Conservation (phyloP, 805 yeast species). For the Candida endomychidarum region DNA sequence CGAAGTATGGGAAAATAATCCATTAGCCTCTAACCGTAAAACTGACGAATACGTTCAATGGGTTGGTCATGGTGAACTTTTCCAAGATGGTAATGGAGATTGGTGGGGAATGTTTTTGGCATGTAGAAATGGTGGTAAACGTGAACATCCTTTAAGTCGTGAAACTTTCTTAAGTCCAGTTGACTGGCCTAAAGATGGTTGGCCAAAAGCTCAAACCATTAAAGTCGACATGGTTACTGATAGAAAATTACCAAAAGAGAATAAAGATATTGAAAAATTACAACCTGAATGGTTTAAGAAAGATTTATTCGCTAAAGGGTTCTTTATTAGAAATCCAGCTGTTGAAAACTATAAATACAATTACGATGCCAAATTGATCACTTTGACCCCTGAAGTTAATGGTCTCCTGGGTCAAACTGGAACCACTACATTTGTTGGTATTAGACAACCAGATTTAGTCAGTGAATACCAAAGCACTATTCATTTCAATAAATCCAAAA, state of each 20-base stretch:
- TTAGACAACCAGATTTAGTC: constrained; percentile 6
- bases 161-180: constrained; percentile 10
- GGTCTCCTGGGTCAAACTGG: constrained; percentile 2
- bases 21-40: constrained; percentile 6
- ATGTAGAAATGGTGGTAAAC: constrained; percentile 4
- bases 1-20: constrained; percentile 7
- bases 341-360: constrained; percentile 1
- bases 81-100: constrained; percentile 7
- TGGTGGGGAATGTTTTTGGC: constrained; percentile 10
- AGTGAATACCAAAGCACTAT: constrained; percentile 2
- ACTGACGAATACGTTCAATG: constrained; percentile 10
- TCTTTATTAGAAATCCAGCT: constrained; percentile 7
- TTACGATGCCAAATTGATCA: constrained; percentile 2
- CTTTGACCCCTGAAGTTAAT: not conserved
- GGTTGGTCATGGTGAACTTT: constrained; percentile 11
- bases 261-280: not conserved
- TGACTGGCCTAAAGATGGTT: constrained; percentile 6
- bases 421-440: constrained; percentile 7
- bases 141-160: constrained; percentile 8
- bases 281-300: constrained; percentile 4
- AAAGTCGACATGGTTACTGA: constrained; percentile 7
- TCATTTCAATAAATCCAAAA: constrained; percentile 1
- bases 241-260: constrained; percentile 1
- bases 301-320: constrained; percentile 4
- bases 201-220: constrained; percentile 10